These are phyloP conservation scores for Lobulomyces angularis DNA, from an alignment of 192 early-diverging fungal species.

Conservation along the genomic window DNA sequence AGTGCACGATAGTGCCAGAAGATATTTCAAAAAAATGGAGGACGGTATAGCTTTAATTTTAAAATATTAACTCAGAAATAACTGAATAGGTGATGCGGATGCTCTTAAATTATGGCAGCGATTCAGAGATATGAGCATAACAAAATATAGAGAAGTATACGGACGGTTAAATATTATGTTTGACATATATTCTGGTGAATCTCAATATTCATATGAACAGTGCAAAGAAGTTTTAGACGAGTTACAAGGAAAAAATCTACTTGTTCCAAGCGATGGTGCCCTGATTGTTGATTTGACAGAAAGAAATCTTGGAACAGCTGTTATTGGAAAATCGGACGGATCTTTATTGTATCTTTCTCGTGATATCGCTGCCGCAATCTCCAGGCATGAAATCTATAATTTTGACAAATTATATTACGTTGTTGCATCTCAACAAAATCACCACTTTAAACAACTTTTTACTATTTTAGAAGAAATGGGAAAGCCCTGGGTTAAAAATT, in stretches of 20 bases:
- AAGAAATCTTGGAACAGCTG: constrained; percentile 68
- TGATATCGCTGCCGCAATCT: constrained; percentile 89
- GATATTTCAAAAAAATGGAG: constrained; percentile 90
- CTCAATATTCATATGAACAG: constrained; percentile 61
- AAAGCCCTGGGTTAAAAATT: constrained; percentile 68
- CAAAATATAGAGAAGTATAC: constrained; percentile 85
- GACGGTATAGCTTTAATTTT: constrained; percentile 38
- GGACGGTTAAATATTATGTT: constrained; percentile 81
- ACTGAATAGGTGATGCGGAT: constrained; percentile 47
- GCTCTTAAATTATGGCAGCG: constrained; percentile 72
- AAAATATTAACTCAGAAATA: not conserved
- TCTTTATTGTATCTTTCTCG: constrained; percentile 88
- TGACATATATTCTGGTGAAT: constrained; percentile 92
- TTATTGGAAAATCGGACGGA: constrained; percentile 84
- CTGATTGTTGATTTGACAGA: constrained; percentile 70
- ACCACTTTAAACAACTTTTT: constrained; percentile 90
- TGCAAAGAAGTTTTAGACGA: constrained; percentile 52
- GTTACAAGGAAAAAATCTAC: constrained; percentile 57
- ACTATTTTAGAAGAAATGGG: constrained; percentile 75
- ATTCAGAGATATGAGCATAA: constrained; percentile 81
- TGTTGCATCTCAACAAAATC: constrained; percentile 77
- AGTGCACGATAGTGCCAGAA: constrained; percentile 74
- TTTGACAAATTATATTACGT: constrained; percentile 92
- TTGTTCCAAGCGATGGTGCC: constrained; percentile 71
- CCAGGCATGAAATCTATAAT: constrained; percentile 74